Base-by-base conservation (phyloP, 176 grass and related monocot genomes). In the Aegilops sharonensis region DNA sequence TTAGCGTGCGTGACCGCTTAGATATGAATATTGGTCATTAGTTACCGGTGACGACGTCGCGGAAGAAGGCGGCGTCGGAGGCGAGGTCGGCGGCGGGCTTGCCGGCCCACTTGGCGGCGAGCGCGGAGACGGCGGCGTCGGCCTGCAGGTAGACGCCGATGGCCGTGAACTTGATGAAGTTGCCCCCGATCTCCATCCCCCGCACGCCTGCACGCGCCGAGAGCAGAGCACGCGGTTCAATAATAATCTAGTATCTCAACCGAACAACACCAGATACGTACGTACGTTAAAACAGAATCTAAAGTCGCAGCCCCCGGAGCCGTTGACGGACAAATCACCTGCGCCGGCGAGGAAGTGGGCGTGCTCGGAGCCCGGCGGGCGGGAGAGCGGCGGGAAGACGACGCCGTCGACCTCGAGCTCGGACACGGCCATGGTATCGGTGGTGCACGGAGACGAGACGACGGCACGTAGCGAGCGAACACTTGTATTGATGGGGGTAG, bases 81-180 rank as follows among this genome's bases (percentile, higher is more conserved):
- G 92, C 97, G 52, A 98, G 89, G 84, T 91, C 88, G 29, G 90
- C 92, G 83, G 88, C 84, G 29, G 84, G 4, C 79, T 92, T 94
- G 35, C 84, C 88, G 75, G 47, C 84, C 97, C 97, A 98, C 72
- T 85, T 92, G 6, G 69, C 48, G 1, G 90, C 85, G 40, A 98
- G 90, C 27, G 72, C 77, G 9, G 81, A 18, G 74, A 92, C 31
- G 34, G 97, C 92, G 6, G 76, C 85, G 20, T 94, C 88, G 47
- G 74, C 74, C 76, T 98, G 85, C 18, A 98, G 54, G 83, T 98
- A 98, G 25, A 98, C 78, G 79, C 90, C 97, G 88, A 96, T 95
- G 79, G 92, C 94, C 8, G 97, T 98, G 90, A 98, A 95, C 69
- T 92, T 90, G 34, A 98, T 71, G 87, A 98, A 98, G 27, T 56